A percentile compares a stretch with the other conserved stretches of the same genome.
Conservation (phyloP, 257 asterid genomes). For the Solanum habrochaites region DNA sequence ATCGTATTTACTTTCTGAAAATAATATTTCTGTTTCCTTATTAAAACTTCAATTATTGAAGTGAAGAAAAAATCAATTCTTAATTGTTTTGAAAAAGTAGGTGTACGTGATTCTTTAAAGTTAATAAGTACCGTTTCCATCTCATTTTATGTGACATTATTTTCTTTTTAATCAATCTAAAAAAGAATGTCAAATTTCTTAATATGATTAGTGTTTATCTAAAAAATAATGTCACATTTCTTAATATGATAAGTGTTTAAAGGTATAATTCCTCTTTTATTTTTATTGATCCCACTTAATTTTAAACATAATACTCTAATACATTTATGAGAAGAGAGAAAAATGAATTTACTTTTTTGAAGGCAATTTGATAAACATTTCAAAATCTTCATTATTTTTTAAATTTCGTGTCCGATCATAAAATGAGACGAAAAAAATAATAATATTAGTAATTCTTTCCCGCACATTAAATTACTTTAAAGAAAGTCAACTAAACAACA, state of each 20-base stretch:
- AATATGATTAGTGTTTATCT: too few relatives aligned
- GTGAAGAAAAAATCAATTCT: not conserved
- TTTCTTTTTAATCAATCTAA: too few relatives aligned
- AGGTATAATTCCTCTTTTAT: too few relatives aligned
- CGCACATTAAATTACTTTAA: not conserved
- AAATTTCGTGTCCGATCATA: fast-evolving
- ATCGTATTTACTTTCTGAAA: not conserved
- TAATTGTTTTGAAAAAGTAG: not conserved
- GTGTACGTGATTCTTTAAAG: not conserved
- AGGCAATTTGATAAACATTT: too few relatives aligned
- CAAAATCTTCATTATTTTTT: too few relatives aligned
- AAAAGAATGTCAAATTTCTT: too few relatives aligned
- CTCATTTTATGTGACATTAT: too few relatives aligned
- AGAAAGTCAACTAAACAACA: not conserved
- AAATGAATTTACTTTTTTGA: fast-evolving
- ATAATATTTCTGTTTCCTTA: not conserved
- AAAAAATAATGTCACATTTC: too few relatives aligned
- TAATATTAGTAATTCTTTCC: not conserved
- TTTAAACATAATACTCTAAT: too few relatives aligned
- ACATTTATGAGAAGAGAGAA: too few relatives aligned
- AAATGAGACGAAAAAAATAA: too few relatives aligned
- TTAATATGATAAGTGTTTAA: too few relatives aligned
- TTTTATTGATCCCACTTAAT: fast-evolving
- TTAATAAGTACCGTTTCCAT: not conserved
- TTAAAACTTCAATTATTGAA: not conserved